Percentiles rank a stretch among this genome's conserved stretches.
Conservation (phyloP, 352 stramenopile species). For the Globisporangium cylindrosporum region DNA sequence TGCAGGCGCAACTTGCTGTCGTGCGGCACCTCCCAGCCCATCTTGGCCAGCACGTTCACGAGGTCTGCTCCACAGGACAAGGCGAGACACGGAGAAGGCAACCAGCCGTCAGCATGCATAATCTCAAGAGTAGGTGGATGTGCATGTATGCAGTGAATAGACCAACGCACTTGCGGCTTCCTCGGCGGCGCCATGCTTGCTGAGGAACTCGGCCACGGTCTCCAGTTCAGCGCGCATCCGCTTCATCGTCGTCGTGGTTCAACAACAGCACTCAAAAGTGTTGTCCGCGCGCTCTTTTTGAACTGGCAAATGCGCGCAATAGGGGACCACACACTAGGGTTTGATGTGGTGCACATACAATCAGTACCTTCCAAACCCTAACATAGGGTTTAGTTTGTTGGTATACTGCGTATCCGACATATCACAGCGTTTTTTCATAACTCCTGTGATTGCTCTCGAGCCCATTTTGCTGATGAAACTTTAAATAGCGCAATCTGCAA, state of each 20-base stretch:
- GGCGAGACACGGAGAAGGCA: not conserved
- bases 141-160: not conserved
- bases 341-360: not conserved
- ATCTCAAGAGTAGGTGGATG: not conserved
- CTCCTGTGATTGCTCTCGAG: not conserved
- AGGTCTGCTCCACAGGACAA: conserved; percentile 24
- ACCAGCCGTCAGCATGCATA: not conserved
- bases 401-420: not conserved
- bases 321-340: not conserved
- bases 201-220: conserved; percentile 52
- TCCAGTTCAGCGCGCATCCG: conserved; percentile 41
- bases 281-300: not conserved
- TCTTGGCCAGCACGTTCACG: conserved; percentile 36
- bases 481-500: not conserved
- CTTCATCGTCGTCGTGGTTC: not conserved
- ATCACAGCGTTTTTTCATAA: not conserved
- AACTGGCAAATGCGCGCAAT: not conserved
- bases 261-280: not conserved
- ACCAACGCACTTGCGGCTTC: conserved; percentile 30
- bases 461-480: not conserved
- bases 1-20: conserved; percentile 51
- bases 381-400: too few species aligned
- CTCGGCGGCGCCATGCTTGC: conserved; percentile 41
- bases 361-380: not conserved
- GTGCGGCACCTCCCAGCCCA: conserved; percentile 40